phyloP scores from a whole-genome alignment of 495 filamentous ascomycete species.

The Penicillium cinerascens region DNA sequence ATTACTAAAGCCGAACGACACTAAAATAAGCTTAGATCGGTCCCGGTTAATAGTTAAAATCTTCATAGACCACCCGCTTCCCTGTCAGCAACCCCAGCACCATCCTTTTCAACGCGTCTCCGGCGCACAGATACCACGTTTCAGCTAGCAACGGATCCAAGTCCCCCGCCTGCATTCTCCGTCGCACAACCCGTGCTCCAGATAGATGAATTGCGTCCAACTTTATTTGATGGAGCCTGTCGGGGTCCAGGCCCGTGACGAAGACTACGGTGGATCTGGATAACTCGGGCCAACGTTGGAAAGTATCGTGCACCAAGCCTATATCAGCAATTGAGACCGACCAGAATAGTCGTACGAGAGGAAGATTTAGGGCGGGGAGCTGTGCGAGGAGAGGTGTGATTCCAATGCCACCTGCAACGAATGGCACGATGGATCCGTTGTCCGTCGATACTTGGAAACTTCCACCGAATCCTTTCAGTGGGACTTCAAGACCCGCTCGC shows the following conservation, averaged over 20 bases:
- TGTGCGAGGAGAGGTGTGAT: constrained; percentile 76
- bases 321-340: constrained; percentile 59
- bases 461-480: constrained; percentile 69
- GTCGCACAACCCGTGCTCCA: constrained; percentile 42
- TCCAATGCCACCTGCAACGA: constrained; percentile 74
- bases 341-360: constrained; percentile 59
- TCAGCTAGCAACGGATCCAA: constrained; percentile 40
- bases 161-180: constrained; percentile 56
- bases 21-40: too few relatives aligned
- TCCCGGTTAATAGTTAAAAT: neutral
- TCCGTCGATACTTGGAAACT: constrained; percentile 52
- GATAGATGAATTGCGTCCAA: constrained; percentile 2
- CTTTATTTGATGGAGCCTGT: neutral
- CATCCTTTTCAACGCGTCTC: constrained; percentile 49
- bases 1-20: constrained; percentile 10
- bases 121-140: constrained; percentile 69
- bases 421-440: constrained; percentile 35
- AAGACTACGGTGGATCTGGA: constrained; percentile 54
- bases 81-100: constrained; percentile 60
- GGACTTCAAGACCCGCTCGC: constrained; percentile 55
- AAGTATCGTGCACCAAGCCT: constrained; percentile 55
- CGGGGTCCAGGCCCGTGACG: constrained; percentile 39
- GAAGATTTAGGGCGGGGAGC: constrained; percentile 43
- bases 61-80: neutral
- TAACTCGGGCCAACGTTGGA: constrained; percentile 51